Percentiles rank a stretch among this genome's conserved stretches.
Conservation (phyloP, 2,329 filamentous ascomycete genomes). For the Westerdykella aurantiaca region DNA sequence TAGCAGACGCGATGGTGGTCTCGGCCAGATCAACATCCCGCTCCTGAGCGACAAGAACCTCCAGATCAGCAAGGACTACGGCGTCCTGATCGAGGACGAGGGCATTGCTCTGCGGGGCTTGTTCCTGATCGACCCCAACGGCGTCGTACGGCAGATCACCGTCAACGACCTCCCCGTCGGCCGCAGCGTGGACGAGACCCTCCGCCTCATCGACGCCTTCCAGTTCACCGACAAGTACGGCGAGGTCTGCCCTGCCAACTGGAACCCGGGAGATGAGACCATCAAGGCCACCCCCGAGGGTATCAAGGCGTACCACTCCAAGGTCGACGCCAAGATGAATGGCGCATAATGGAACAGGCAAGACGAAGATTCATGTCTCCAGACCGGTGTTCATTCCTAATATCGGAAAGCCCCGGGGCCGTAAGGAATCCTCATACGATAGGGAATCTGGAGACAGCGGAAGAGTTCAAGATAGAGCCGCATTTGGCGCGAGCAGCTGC, state of each 20-base stretch:
- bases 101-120: constrained; percentile 58
- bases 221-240: constrained; percentile 42
- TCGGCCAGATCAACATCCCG: constrained; percentile 57
- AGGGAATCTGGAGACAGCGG: no score
- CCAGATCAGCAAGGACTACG: constrained; percentile 56
- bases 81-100: constrained; percentile 59
- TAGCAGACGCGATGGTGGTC: constrained; percentile 55
- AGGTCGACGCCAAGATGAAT: constrained; percentile 34
- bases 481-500: no score
- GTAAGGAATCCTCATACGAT: no score
- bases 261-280: constrained; percentile 37
- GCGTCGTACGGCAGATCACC: constrained; percentile 55
- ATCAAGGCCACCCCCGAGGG: constrained; percentile 39
- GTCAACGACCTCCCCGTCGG: constrained; percentile 62
- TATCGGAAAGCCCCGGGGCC: neutral
- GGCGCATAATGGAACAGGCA: constrained; percentile 1
- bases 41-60: constrained; percentile 59
- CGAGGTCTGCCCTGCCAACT: constrained; percentile 41
- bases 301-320: constrained; percentile 35
- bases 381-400: neutral
- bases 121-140: constrained; percentile 62
- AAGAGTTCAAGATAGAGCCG: no score
- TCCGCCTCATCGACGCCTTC: constrained; percentile 52
- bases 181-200: constrained; percentile 58
- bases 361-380: neutral